These are phyloP conservation scores for Mucor piriformis DNA, from an alignment of 371 early-diverging fungal genomes.

Conservation along the genomic window DNA sequence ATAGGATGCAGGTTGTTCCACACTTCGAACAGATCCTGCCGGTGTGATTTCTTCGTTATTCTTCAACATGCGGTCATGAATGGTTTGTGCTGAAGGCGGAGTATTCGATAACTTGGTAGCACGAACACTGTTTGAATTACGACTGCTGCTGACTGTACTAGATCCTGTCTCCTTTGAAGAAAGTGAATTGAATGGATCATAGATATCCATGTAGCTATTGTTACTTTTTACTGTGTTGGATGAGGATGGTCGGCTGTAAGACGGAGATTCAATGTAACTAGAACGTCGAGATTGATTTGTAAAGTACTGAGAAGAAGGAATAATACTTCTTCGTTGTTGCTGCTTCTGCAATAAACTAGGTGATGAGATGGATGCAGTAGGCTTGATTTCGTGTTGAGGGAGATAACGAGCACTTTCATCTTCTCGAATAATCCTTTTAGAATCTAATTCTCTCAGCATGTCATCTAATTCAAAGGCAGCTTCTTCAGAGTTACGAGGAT, in stretches of 20 bases:
- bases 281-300: slow-evolving; percentile 12
- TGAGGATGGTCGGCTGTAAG: neutral
- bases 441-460: slow-evolving; percentile 21
- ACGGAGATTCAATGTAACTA: slow-evolving; percentile 3
- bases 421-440: slow-evolving; percentile 11
- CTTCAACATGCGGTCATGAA: slow-evolving; percentile 23
- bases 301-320: neutral
- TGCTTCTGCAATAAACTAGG: slow-evolving; percentile 15
- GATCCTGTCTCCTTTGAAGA: slow-evolving; percentile 17
- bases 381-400: slow-evolving; percentile 10
- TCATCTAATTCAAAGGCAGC: slow-evolving; percentile 24
- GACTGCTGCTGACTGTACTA: neutral
- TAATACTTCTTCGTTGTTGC: slow-evolving; percentile 16
- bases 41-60: slow-evolving; percentile 1
- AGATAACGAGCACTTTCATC: neutral
- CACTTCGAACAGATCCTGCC: slow-evolving; percentile 1
- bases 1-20: neutral
- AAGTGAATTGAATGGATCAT: slow-evolving; percentile 27
- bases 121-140: neutral
- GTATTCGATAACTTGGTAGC: neutral
- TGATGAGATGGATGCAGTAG: slow-evolving; percentile 22
- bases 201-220: slow-evolving; percentile 2
- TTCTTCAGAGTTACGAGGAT: slow-evolving; percentile 7
- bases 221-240: neutral
- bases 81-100: slow-evolving; percentile 21